Base-by-base conservation (phyloP, 441 rosid genomes). In the Capsella rubella region DNA sequence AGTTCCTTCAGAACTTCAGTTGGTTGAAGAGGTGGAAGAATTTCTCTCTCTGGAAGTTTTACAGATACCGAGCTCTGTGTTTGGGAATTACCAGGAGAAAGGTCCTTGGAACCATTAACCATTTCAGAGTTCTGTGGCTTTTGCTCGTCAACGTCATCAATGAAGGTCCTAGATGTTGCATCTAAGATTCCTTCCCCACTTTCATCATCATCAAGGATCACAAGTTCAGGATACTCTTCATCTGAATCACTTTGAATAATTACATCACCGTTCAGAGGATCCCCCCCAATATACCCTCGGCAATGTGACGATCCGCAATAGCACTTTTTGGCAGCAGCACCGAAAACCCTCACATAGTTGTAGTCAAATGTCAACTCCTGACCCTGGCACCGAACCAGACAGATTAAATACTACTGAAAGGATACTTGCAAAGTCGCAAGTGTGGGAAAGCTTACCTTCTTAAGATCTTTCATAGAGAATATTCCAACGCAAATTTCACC, bases 401-500 rank as follows among this genome's bases (percentile, higher is more conserved):
- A 42, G 69, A 67, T 72, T 71, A 58, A 37, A 62, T 56, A 64
- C 47, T 74, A 59, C 46, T 18, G 31, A 40, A 34, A 50, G 6
- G 51, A 65, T 21, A 73, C 14, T 59, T 35, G 29, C 42, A 54
- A 9, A 59, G 43, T 14, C 3, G 9, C 47, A 66, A 47, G 72
- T 59, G 47, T 16, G 59, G 37, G 66, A 40, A 46, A 73, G 62
- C 75, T 25, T 68, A 96, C 99, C 99, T 88, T 82, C 80, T 84
- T 89, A 66, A 96, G 90, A 80, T 90, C 93, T 83, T 91, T 85
- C 76, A 91, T 68, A 28, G 99, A 96, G 85, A 96, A 96, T 63
- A 96, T 78, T 71, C 99, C 99, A 59, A 96, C 91, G 68, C 98
- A 96, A 74, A 96, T 93, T 85, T 96, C 99, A 79, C 99, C 99